These are phyloP conservation scores for Elaeis oleifera DNA, from an alignment of 202 grass and related monocot species.

Conservation along the genomic window DNA sequence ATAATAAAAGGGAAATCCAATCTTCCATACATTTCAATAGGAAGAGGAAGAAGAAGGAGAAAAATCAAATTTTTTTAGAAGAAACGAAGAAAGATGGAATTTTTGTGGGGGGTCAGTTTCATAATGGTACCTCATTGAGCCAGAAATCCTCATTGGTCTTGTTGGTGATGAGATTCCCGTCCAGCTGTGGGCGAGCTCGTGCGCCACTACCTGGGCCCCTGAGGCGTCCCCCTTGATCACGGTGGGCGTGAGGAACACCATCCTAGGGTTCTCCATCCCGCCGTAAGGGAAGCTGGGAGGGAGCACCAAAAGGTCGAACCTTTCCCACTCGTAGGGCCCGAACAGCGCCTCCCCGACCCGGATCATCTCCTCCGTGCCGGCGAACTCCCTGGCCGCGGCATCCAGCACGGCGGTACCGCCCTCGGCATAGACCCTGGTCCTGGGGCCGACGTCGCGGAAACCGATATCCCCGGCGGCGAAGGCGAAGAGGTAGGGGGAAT, in stretches of 20 bases:
- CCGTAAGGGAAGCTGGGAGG: slow-evolving; percentile 86
- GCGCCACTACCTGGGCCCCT: slow-evolving; percentile 75
- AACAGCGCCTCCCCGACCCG: slow-evolving; percentile 69
- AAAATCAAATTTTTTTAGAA: neutral
- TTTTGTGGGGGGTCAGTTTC: too few species aligned
- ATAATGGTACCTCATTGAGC: slow-evolving; percentile 69
- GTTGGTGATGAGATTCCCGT: slow-evolving; percentile 92
- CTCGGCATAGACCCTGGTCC: slow-evolving; percentile 70
- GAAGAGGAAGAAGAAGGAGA: too few species aligned
- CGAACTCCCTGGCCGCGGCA: slow-evolving; percentile 76
- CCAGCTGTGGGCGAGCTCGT: slow-evolving; percentile 94
- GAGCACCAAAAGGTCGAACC: slow-evolving; percentile 86
- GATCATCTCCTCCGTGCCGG: slow-evolving; percentile 84
- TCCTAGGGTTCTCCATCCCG: slow-evolving; percentile 94
- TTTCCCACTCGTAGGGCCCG: slow-evolving; percentile 85
- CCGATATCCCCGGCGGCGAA: slow-evolving; percentile 65
- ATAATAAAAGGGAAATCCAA: neutral
- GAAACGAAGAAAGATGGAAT: neutral
- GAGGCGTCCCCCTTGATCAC: slow-evolving; percentile 74
- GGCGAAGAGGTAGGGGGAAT: slow-evolving; percentile 97
- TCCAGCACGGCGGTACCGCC: slow-evolving; percentile 53
- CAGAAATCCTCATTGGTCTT: slow-evolving; percentile 99
- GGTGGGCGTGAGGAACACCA: slow-evolving; percentile 79
- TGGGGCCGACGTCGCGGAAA: slow-evolving; percentile 60
- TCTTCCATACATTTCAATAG: slow-evolving; percentile 6